Evolutionary conservation across 2,329 filamentous ascomycete genomes (phyloP), one percentile per base, ranked within the genome.

Genomic region (Sarocladiaceae sp.): DNA sequence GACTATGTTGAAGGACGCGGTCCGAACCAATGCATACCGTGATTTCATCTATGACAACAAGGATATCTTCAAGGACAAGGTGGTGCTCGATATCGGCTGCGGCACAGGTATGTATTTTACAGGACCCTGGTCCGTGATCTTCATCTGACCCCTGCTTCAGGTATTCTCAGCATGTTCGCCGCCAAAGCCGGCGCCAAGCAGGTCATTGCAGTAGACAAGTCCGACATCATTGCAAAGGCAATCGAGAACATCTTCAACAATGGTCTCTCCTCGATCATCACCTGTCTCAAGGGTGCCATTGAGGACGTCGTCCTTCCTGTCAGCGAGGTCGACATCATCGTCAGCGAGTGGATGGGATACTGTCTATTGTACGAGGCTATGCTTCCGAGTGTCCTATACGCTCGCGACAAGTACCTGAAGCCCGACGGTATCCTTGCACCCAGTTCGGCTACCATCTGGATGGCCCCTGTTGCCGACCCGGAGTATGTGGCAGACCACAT

Each of bases 301-400:
- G 93, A 97, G 67, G 91, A 97, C 59, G 88, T 96, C 52, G 77
- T 71, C 53, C 78, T 91, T 20, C 91, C 88, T 1, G 86, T 93
- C 7, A 76, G 83, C 51, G 76, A 92, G 63, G 92, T 97, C 42
- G 93, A 97, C 70, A 87, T 97, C 62, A 96, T 97, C 64, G 86
- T 97, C 55, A 95, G 89, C 54, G 92, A 97, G 69, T 97, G 92
- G 92, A 97, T 97, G 92, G 92, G 92, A 26, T 97, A 97, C 66
- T 89, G 86, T 57, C 79, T 97, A 17, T 79, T 97, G 5, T 97
- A 95, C 68, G 92, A 97, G 71, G 90, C 91, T 52, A 97, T 97
- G 92, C 83, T 97, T 25, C 90, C 94, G 57, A 95, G 90, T 47
- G 90, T 97, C 20, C 78, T 97, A 49, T 93, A 84, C 64, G 93